These are phyloP conservation scores for Fusarium sp. DNA, from an alignment of 2,329 filamentous ascomycete species.

Conservation along the genomic window DNA sequence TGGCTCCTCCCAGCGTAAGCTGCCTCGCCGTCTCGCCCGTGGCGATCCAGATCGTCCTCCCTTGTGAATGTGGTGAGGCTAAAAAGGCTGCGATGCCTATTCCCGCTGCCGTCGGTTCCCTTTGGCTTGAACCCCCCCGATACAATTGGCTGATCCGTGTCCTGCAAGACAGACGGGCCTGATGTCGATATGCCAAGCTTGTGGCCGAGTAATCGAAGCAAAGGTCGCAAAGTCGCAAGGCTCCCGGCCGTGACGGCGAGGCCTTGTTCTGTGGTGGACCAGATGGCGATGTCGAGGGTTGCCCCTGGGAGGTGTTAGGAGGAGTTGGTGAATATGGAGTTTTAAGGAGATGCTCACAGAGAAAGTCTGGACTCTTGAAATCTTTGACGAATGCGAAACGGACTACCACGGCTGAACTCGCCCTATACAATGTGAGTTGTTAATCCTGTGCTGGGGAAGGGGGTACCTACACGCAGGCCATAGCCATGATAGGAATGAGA, in stretches of 20 bases:
- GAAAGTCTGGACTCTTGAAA: conserved; percentile 56
- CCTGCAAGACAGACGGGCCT: conserved; percentile 34
- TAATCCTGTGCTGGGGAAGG: neutral
- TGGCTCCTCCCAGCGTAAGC: conserved; percentile 33
- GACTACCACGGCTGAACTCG: conserved; percentile 58
- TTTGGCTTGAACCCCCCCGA: conserved; percentile 9
- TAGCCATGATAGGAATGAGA: conserved; percentile 64
- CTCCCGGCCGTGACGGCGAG: conserved; percentile 63
- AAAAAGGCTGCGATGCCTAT: conserved; percentile 40
- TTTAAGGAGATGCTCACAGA: conserved; percentile 50
- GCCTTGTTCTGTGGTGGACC: conserved; percentile 61
- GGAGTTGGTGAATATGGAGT: conserved; percentile 1
- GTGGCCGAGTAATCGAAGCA: conserved; percentile 51
- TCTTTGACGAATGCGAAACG: conserved; percentile 55
- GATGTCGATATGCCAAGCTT: conserved; percentile 47
- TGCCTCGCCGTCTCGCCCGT: conserved; percentile 36
- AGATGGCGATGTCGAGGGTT: conserved; percentile 60
- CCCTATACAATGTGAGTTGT: conserved; percentile 48
- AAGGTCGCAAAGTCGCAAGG: conserved; percentile 60
- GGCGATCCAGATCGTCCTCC: conserved; percentile 38
- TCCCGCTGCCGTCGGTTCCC: conserved; percentile 17
- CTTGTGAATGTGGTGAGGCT: conserved; percentile 47
- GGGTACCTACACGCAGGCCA: conserved; percentile 64
- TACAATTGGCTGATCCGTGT: conserved; percentile 27
- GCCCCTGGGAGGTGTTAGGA: conserved; percentile 44